Conservation (phyloP, 2,329 filamentous ascomycete species). For the Fusarium staphyleae region DNA sequence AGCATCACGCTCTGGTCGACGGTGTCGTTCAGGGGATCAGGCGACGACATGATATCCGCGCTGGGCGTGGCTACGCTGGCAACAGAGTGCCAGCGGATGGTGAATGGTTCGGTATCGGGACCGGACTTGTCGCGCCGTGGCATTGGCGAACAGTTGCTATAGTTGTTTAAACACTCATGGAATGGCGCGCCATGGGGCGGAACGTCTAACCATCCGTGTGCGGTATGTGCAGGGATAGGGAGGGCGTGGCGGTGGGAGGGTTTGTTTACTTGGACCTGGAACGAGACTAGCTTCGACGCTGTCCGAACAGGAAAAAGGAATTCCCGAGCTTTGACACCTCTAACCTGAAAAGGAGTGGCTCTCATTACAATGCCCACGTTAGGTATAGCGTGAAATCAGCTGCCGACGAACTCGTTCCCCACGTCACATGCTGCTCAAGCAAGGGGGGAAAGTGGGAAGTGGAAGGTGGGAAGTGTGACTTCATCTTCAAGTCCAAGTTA, state of each 20-base stretch:
- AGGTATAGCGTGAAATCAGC: constrained; percentile 4
- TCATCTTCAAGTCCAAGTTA: no score
- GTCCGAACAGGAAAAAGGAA: constrained; percentile 17
- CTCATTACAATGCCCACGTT: constrained; percentile 19
- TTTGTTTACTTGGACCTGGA: constrained; percentile 44
- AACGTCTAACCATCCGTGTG: constrained; percentile 28
- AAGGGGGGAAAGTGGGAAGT: no score
- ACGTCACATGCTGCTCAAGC: constrained; percentile 40
- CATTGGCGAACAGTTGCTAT: constrained; percentile 39
- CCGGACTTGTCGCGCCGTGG: constrained; percentile 39
- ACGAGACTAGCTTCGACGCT: constrained; percentile 37
- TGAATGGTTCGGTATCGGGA: constrained; percentile 40
- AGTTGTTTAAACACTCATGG: constrained; percentile 21
- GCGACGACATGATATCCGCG: constrained; percentile 57
- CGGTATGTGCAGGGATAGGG: constrained; percentile 28
- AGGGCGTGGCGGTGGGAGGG: constrained; percentile 16
- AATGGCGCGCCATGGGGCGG: constrained; percentile 28
- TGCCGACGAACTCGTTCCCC: constrained; percentile 20
- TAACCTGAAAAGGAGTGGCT: not conserved
- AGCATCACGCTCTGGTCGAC: constrained; percentile 44
- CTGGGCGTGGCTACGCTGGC: constrained; percentile 48
- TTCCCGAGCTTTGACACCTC: constrained; percentile 8
- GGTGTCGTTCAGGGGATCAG: constrained; percentile 57
- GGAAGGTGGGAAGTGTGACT: constrained; percentile 35
- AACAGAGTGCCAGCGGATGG: constrained; percentile 48